A percentile compares a stretch with the other conserved stretches of the same genome.
Evolutionary conservation across 306 rosid genomes (phyloP).

Genomic region (Adenanthera pavonina): DNA sequence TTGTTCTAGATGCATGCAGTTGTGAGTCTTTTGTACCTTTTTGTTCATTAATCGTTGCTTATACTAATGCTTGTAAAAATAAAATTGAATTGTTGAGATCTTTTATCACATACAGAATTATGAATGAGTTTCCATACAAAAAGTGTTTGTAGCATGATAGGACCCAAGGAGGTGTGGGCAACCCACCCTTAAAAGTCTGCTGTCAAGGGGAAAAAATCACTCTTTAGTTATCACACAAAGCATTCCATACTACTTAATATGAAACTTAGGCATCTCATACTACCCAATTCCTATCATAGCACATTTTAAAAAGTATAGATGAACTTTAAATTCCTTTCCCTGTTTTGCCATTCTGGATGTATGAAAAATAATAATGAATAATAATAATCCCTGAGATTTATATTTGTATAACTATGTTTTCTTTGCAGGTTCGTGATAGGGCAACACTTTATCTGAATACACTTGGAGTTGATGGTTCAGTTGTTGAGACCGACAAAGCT

Average conservation of each 20-base stretch:
- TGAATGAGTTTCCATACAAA: constrained; percentile 12
- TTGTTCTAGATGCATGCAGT: constrained; percentile 26
- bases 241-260: background rate
- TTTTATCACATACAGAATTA: constrained; percentile 15
- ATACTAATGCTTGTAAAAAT: constrained; percentile 9
- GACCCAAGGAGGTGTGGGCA: background rate
- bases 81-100: constrained; percentile 20
- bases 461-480: constrained; percentile 80
- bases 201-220: background rate
- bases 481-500: constrained; percentile 77
- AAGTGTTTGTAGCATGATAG: background rate
- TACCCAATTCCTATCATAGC: background rate
- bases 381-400: constrained; percentile 7
- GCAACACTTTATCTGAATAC: constrained; percentile 90
- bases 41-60: constrained; percentile 13
- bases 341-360: background rate
- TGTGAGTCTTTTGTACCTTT: background rate
- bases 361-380: background rate
- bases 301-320: constrained; percentile 5
- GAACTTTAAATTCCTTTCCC: background rate
- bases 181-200: background rate
- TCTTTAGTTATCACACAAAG: background rate
- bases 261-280: background rate
- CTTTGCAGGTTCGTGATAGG: constrained; percentile 91
- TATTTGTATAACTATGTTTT: constrained; percentile 29